Percentiles rank a stretch among this genome's conserved stretches.
These are phyloP conservation scores for Nowakowskiella sp. DNA, from an alignment of 192 early-diverging fungal genomes.

Conservation along the genomic window DNA sequence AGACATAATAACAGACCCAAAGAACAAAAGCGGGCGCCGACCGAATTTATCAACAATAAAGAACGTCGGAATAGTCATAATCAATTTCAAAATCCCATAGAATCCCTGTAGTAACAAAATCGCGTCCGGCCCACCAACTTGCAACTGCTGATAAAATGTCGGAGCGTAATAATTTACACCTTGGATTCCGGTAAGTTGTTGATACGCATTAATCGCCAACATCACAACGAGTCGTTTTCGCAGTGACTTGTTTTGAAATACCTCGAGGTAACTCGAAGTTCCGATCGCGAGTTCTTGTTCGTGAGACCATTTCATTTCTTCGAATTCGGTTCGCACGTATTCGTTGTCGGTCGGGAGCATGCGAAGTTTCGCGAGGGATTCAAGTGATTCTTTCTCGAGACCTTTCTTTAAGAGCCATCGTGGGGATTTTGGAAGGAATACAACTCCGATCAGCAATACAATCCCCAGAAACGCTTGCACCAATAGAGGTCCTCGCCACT, in stretches of 20 bases:
- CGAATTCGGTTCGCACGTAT: conserved; percentile 52
- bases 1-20: background rate
- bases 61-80: background rate
- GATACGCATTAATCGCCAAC: conserved; percentile 21
- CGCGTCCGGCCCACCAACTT: background rate
- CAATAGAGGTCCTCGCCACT: conserved; percentile 22
- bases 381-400: conserved; percentile 7
- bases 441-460: conserved; percentile 19
- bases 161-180: conserved; percentile 73
- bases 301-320: conserved; percentile 60
- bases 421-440: conserved; percentile 30
- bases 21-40: background rate
- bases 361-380: conserved; percentile 12
- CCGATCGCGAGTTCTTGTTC: conserved; percentile 51
- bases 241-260: conserved; percentile 12
- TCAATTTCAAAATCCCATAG: background rate
- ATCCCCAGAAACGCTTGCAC: conserved; percentile 20
- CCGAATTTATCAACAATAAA: background rate
- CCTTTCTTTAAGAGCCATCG: conserved; percentile 14
- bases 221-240: background rate
- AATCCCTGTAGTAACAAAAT: background rate
- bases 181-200: conserved; percentile 68
- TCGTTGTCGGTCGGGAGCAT: conserved; percentile 17
- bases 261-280: conserved; percentile 17
- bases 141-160: conserved; percentile 13